phyloP scores from a whole-genome alignment of 2,329 filamentous ascomycete species.

The Colletotrichum tabaci region DNA sequence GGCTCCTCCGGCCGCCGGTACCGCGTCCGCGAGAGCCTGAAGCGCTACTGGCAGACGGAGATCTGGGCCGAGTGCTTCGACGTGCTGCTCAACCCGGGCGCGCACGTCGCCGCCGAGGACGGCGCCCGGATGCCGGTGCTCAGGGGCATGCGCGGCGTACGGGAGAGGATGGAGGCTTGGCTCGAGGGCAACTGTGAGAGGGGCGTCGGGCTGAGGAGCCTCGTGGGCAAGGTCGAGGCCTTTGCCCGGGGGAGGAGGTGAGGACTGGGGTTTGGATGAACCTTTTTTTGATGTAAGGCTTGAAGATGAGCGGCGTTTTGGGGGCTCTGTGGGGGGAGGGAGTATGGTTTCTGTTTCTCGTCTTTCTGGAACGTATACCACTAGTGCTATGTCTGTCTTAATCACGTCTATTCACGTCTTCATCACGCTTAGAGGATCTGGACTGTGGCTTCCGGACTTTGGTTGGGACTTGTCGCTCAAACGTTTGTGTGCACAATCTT shows the following conservation, averaged over 20 bases:
- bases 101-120: conserved; percentile 76
- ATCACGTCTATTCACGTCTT: background rate
- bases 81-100: conserved; percentile 85
- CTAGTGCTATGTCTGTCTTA: conserved; percentile 23
- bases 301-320: conserved; percentile 33
- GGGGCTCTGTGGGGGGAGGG: background rate
- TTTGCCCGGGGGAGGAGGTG: conserved; percentile 56
- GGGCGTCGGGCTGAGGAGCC: conserved; percentile 80
- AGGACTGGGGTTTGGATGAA: background rate
- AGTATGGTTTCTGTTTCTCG: background rate
- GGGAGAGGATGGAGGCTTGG: conserved; percentile 89
- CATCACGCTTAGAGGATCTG: no score
- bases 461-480: no score
- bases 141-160: conserved; percentile 76
- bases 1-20: conserved; percentile 79
- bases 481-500: no score
- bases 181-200: conserved; percentile 86
- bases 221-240: conserved; percentile 75
- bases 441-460: no score
- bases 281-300: conserved; percentile 2
- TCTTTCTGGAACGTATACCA: conserved; percentile 34
- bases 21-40: conserved; percentile 84
- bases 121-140: conserved; percentile 80
- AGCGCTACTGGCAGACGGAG: conserved; percentile 97
- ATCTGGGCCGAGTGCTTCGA: conserved; percentile 90